Base-by-base conservation (phyloP, 2,329 filamentous ascomycete species). In the Claviceps paspali region DNA sequence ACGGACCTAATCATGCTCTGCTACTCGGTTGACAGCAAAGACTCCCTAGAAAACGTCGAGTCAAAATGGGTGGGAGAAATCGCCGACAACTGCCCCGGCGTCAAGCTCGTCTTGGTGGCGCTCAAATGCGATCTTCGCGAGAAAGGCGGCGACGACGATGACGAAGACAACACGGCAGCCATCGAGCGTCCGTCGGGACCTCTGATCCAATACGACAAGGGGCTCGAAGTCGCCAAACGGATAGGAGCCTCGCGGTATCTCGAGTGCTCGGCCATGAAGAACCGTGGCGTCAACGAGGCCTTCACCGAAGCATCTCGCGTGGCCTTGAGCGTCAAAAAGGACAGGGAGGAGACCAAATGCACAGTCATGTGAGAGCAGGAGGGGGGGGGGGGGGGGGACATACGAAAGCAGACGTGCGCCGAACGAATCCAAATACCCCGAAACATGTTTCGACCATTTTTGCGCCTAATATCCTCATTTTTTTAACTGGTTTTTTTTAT, bases 21-120 rank as follows among this genome's bases (percentile, higher is more conserved):
- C 68, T 98, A 96, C 64, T 91, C 83, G 51, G 83, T 96, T 56
- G 91, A 98, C 62, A 94, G 84, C 56, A 85, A 82, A 48, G 87
- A 95, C 60, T 95, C 87, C 3, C 76, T 98, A 43, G 91, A 98
- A 60, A 98, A 98, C 72, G 86, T 98, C 43, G 86, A 94, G 60
- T 88, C 84, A 49, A 98, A 98, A 64, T 98, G 91, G 91, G 84
- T 95, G 5, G 82, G 84, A 44, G 91, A 98, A 62, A 98, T 98
- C 47, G 83, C 87, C 44, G 91, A 98, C 63, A 95, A 98, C 63
- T 96, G 91, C 62, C 85, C 86, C 1, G 84, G 82, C 41, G 91
- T 95, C 45, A 93, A 92, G 60, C 75, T 98, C 32, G 91, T 98
- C 14, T 71, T 98, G 6, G 87, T 95, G 4, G 91, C 91, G 18